phyloP scores from a whole-genome alignment of 1,139 yeast genomes.

The Scheffersomyces quercinus region DNA sequence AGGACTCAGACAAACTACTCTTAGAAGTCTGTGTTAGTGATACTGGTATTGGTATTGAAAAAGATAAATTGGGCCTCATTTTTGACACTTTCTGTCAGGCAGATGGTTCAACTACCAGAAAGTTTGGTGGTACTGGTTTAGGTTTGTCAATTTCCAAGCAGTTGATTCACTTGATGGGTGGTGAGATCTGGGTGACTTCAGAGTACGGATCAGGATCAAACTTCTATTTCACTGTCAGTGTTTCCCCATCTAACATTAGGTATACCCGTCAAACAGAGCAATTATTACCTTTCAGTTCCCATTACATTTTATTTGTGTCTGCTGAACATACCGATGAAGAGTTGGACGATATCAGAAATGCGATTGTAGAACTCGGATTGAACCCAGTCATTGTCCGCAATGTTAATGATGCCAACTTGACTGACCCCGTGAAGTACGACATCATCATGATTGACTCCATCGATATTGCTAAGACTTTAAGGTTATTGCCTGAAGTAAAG shows the following conservation, averaged over 20 bases:
- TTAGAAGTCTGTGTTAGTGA: constrained; percentile 85
- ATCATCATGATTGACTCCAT: constrained; percentile 80
- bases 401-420: constrained; percentile 49
- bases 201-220: constrained; percentile 81
- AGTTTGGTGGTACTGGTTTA: constrained; percentile 82
- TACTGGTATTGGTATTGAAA: constrained; percentile 86
- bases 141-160: constrained; percentile 87
- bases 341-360: constrained; percentile 43
- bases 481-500: constrained; percentile 71
- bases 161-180: constrained; percentile 86
- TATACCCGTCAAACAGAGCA: constrained; percentile 67
- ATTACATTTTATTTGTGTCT: constrained; percentile 67
- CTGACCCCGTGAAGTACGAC: constrained; percentile 66
- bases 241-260: constrained; percentile 68
- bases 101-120: constrained; percentile 88
- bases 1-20: constrained; percentile 57
- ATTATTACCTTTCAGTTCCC: constrained; percentile 70
- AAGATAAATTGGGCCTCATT: constrained; percentile 77
- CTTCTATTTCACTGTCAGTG: constrained; percentile 77
- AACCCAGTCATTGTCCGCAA: constrained; percentile 52
- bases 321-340: constrained; percentile 60
- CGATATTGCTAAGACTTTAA: constrained; percentile 68
- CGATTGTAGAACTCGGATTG: constrained; percentile 46
- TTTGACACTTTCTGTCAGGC: constrained; percentile 92
- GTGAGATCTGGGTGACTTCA: constrained; percentile 85